Evolutionary conservation across 2,329 filamentous ascomycete species (phyloP).

Genomic region (Alternaria consortialis): DNA sequence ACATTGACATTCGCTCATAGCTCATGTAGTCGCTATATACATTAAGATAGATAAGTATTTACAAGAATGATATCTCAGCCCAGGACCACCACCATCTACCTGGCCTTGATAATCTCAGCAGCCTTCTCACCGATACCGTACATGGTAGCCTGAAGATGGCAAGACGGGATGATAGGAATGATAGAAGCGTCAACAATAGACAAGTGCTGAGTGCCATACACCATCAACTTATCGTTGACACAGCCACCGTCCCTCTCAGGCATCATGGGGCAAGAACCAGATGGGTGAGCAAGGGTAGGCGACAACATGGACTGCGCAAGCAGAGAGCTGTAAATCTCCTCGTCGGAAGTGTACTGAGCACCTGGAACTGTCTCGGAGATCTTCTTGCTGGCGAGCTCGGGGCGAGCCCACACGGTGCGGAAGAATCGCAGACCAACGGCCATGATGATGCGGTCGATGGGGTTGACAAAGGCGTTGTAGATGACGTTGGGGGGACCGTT

Average conservation of each 20-base stretch:
- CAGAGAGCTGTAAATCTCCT: slow-evolving; percentile 32
- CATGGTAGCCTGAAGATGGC: slow-evolving; percentile 43
- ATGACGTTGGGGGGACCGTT: slow-evolving; percentile 36
- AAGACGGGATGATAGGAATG: slow-evolving; percentile 42
- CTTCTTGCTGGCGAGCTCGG: slow-evolving; percentile 32
- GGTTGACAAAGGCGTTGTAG: slow-evolving; percentile 42
- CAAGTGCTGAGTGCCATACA: slow-evolving; percentile 42
- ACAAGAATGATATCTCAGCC: not conserved
- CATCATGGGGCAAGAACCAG: slow-evolving; percentile 44
- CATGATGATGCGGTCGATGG: slow-evolving; percentile 37
- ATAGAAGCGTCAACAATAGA: slow-evolving; percentile 45
- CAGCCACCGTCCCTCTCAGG: slow-evolving; percentile 36
- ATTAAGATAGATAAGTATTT: slow-evolving; percentile 8
- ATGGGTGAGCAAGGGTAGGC: slow-evolving; percentile 44
- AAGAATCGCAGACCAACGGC: slow-evolving; percentile 47
- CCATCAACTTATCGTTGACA: slow-evolving; percentile 35
- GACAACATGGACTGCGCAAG: slow-evolving; percentile 28
- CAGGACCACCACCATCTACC: slow-evolving; percentile 3
- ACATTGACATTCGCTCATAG: not conserved
- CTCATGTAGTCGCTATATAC: not conserved
- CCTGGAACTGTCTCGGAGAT: slow-evolving; percentile 37
- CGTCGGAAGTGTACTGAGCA: slow-evolving; percentile 32
- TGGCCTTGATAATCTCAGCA: slow-evolving; percentile 43
- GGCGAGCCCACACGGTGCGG: slow-evolving; percentile 42
- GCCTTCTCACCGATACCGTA: slow-evolving; percentile 49